Evolutionary conservation across 2,329 filamentous ascomycete species (phyloP), one percentile per base, ranked within the genome.

Genomic region (Stagonosporopsis cucurbitacearum): DNA sequence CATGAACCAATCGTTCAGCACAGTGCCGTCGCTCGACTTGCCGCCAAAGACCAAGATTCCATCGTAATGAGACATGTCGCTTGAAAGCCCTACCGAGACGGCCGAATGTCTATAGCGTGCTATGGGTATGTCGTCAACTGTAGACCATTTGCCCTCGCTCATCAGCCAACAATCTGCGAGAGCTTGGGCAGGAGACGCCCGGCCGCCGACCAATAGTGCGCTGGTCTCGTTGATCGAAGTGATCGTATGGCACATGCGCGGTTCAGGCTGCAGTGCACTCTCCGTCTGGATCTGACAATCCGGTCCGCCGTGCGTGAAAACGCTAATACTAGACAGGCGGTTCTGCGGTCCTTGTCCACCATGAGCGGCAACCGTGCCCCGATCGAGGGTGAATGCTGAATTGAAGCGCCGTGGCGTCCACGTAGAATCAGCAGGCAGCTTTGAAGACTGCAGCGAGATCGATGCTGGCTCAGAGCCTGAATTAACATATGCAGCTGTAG

Each of bases 151-250:
- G 26, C 80, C 80, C 46, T 82, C 82, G 48, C 83, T 80, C 60
- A 88, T 85, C 1, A 92, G 64, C 91, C 91, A 97, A 64, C 89
- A 92, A 72, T 95, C 90, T 32, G 79, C 79, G 37, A 91, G 78
- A 1, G 86, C 86, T 26, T 81, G 82, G 12, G 86, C 81, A 4
- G 93, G 92, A 7, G 91, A 94, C n/a, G 84, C 81, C 56, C 93
- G 84, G 5, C 94, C 94, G 22, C 94, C 93, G 26, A 85, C 82
- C 42, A 96, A 79, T 11, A 97, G 75, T 56, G 82, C 82, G 15
- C 84, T 84, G 20, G 76, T 74, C 30, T 80, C 77, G 1, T 81
- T 82, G 5, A 96, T 71, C 44, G 86, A 80, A 19, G 89, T 93
- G 19, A 92, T 79, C 0, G 90, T 89, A 72, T 95, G 91, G 64